Conservation (phyloP, 2,329 filamentous ascomycete genomes). For the Didymella arachidicola region DNA sequence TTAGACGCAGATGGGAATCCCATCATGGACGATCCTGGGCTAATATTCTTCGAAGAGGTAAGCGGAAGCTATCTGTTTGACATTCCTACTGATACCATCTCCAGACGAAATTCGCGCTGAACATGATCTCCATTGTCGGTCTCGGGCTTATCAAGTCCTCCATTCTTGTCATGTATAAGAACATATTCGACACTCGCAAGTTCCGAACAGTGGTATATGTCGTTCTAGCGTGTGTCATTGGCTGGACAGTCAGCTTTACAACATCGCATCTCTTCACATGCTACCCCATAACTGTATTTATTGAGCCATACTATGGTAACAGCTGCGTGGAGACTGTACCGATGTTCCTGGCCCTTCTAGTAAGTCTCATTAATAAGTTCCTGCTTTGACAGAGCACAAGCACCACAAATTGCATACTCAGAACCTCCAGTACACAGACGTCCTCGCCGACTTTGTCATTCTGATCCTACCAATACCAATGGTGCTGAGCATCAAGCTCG, state of each 20-base stretch:
- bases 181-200: constrained; percentile 36
- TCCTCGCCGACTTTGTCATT: constrained; percentile 34
- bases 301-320: constrained; percentile 38
- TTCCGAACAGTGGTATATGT: constrained; percentile 33
- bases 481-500: constrained; percentile 32
- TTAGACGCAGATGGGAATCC: constrained; percentile 27
- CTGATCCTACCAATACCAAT: constrained; percentile 37
- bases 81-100: neutral
- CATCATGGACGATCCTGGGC: constrained; percentile 35
- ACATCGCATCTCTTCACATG: constrained; percentile 40
- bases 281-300: constrained; percentile 38
- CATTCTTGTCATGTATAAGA: constrained; percentile 42
- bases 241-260: constrained; percentile 37
- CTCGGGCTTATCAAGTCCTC: constrained; percentile 42
- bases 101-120: constrained; percentile 39
- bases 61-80: neutral
- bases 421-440: constrained; percentile 26
- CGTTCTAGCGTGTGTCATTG: constrained; percentile 30
- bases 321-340: constrained; percentile 34
- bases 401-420: constrained; percentile 5
- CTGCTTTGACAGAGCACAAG: neutral
- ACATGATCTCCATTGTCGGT: constrained; percentile 38
- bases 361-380: constrained; percentile 10
- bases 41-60: constrained; percentile 36
- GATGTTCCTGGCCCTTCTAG: constrained; percentile 33